phyloP scores from a whole-genome alignment of 176 grass and related monocot species.

The Lolium perenne region DNA sequence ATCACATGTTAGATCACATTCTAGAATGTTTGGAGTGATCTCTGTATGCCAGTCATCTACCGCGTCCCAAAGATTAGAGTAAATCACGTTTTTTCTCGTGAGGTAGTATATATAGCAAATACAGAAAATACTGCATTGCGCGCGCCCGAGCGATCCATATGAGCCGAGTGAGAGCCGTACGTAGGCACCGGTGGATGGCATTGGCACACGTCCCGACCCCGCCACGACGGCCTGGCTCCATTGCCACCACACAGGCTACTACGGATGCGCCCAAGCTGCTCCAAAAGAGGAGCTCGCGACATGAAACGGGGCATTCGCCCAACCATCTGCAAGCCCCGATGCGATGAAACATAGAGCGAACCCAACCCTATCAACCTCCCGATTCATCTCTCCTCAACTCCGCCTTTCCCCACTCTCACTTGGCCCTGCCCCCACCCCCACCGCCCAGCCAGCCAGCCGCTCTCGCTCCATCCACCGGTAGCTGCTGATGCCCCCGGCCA shows the following conservation, averaged over 20 bases:
- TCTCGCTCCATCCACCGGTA: too few species aligned
- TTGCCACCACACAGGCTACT: slow-evolving; percentile 26
- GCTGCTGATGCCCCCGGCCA: too few species aligned
- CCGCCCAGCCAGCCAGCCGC: too few species aligned
- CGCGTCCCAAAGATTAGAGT: not conserved
- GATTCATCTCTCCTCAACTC: slow-evolving; percentile 2
- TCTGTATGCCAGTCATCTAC: too few species aligned
- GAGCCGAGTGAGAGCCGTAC: not conserved
- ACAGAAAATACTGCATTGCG: not conserved
- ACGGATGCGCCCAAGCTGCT: slow-evolving; percentile 17
- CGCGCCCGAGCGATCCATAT: not conserved
- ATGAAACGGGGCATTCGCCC: slow-evolving; percentile 11
- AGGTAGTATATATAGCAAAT: not conserved
- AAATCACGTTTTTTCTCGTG: not conserved
- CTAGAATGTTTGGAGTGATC: not conserved
- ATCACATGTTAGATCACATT: not conserved
- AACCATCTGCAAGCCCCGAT: slow-evolving; percentile 6
- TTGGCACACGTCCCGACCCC: slow-evolving; percentile 43
- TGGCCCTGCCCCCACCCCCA: not conserved
- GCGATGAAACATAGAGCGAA: slow-evolving; percentile 7
- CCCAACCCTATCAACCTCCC: not conserved
- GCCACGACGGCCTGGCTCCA: slow-evolving; percentile 45
- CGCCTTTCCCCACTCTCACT: not conserved
- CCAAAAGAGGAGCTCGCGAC: not conserved
- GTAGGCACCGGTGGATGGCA: slow-evolving; percentile 22